Evolutionary conservation across 192 early-diverging fungal species (phyloP), one percentile per base, ranked within the genome.

Genomic region (Gamsiella multidivaricata): DNA sequence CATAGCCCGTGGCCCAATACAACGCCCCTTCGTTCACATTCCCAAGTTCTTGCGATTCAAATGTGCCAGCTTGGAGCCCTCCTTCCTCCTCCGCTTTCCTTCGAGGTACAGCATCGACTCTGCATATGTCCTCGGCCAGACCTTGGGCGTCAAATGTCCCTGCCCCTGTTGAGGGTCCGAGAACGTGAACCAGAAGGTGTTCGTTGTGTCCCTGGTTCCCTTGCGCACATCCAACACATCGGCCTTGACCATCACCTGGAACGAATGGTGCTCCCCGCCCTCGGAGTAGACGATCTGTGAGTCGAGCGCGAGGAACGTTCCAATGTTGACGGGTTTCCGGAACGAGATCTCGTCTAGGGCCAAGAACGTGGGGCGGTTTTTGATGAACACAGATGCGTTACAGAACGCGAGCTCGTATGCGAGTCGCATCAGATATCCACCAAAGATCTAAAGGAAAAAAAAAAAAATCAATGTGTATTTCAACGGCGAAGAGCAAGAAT

Each of bases 101-200:
- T 94, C 94, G 14, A 95, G 53, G 57, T 88, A 95, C 62, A 89
- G 74, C 88, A 95, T 93, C 65, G 85, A 85, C 46, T 98, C 95
- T 47, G 86, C 89, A 72, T 98, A 98, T 7, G 90, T 89, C 47
- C 85, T 80, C 11, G 96, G 96, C 49, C 96, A 79, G 20, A 96
- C 73, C 26, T 88, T 85, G 14, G 83, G 79, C 15, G 92, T 84
- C 1, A 8, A 9, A 37, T 61, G 39, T 1, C 47, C 59, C 37
- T 65, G 14, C 23, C 12, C 59, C 37, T 65, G 14, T 17, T 20
- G 25, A 1, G 74, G 74, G 36, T 78, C 50, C 11, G 32, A 54
- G 65, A 98, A 95, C 32, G 94, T 96, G 58, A 96, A 93, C 81
- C 94, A 89, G 60, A 98, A 98, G 0, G 86, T 86, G 79, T 98